phyloP scores from a whole-genome alignment of 2,329 filamentous ascomycete genomes.

The Penicillium sclerotiorum region DNA sequence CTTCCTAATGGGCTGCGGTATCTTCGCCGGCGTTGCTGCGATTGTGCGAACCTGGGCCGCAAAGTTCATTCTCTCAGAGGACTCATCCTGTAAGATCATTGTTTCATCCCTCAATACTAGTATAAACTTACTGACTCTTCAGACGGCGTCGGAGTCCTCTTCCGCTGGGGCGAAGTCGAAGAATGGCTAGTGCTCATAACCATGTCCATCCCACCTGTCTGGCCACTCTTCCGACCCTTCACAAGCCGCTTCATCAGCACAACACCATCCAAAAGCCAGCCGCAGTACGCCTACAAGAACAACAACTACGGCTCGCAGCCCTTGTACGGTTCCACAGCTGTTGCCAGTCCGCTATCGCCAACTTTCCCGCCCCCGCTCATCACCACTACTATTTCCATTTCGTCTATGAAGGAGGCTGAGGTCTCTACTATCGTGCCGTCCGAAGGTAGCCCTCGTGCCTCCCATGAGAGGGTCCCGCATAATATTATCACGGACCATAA shows the following conservation, averaged over 20 bases:
- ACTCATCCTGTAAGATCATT: constrained; percentile 20
- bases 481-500: constrained; percentile 3
- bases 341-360: constrained; percentile 13
- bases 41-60: constrained; percentile 26
- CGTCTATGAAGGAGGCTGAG: constrained; percentile 8
- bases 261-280: not conserved
- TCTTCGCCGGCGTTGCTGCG: constrained; percentile 23
- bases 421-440: constrained; percentile 11
- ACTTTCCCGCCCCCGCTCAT: constrained; percentile 18
- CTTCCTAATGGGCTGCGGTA: constrained; percentile 27
- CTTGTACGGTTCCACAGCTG: constrained; percentile 1
- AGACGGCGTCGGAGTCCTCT: constrained; percentile 23
- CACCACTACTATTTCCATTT: constrained; percentile 20
- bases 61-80: constrained; percentile 18
- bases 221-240: constrained; percentile 25
- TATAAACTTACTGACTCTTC: not conserved
- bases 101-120: not conserved
- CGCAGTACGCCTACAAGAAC: constrained; percentile 1
- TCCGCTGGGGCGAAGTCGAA: constrained; percentile 25
- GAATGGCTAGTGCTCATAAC: constrained; percentile 27
- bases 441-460: constrained; percentile 7
- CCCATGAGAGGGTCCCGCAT: constrained; percentile 6
- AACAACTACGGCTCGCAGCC: not conserved
- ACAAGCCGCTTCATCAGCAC: constrained; percentile 23
- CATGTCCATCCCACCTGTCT: constrained; percentile 27